Evolutionary conservation across 2,329 filamentous ascomycete genomes (phyloP).

Genomic region (Penicillium brasilianum): DNA sequence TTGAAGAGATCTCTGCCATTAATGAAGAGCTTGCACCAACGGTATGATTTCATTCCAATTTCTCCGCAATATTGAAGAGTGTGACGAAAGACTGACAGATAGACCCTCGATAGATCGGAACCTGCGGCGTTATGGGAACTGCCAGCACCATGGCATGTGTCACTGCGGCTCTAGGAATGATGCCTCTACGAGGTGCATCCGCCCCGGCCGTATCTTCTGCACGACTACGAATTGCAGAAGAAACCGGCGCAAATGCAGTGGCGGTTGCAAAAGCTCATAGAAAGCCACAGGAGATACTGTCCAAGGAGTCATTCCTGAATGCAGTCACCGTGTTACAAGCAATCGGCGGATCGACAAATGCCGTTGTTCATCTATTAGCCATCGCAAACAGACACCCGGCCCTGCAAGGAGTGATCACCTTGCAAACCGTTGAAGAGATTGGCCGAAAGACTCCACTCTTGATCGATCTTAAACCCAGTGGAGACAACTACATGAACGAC

Average conservation of each 20-base stretch:
- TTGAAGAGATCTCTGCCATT: constrained; percentile 72
- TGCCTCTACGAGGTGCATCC: constrained; percentile 58
- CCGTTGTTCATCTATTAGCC: constrained; percentile 60
- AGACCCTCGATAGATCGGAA: constrained; percentile 46
- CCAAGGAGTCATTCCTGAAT: constrained; percentile 57
- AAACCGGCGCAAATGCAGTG: constrained; percentile 58
- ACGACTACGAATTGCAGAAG: constrained; percentile 59
- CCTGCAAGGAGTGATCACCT: constrained; percentile 51
- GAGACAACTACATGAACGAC: constrained; percentile 61
- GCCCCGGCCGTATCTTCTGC: constrained; percentile 60
- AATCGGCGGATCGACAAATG: constrained; percentile 63
- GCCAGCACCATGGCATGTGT: constrained; percentile 63
- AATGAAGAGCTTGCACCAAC: constrained; percentile 77
- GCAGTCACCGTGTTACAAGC: constrained; percentile 60
- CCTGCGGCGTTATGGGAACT: constrained; percentile 64
- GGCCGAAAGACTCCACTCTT: constrained; percentile 54
- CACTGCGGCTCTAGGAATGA: constrained; percentile 58
- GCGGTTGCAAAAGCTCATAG: constrained; percentile 45
- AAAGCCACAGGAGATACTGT: constrained; percentile 53
- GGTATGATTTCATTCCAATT: constrained; percentile 45
- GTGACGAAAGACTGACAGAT: background rate
- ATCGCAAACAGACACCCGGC: constrained; percentile 59
- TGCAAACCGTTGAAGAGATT: constrained; percentile 56
- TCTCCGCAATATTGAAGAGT: too few relatives aligned
- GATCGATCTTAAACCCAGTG: constrained; percentile 59